Base-by-base conservation (phyloP, 257 asterid species). In the Lithospermum erythrorhizon region DNA sequence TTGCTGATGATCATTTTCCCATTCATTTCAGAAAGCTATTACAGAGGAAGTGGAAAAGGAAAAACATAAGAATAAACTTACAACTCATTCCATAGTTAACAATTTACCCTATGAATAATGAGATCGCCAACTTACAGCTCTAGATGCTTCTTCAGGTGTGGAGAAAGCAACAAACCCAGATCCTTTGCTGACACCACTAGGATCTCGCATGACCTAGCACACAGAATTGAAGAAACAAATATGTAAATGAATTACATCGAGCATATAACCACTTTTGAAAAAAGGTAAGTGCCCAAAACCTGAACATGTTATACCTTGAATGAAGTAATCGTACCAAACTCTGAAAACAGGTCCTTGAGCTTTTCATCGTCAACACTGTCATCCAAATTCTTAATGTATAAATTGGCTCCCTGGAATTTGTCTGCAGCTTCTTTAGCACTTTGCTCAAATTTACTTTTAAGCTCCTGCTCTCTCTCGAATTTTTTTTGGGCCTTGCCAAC, bases 111-210 rank as follows among this genome's bases (percentile, higher is more conserved):
- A 27, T 0, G n/a, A 18, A 6, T 16, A n/a, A 19, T 21, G 25
- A n/a, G 55, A 6, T 30, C 25, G 27, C n/a, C n/a, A 52, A 65
- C 90, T 71, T 62, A 82, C 89, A 68, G 90, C 90, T 78, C 73
- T 72, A 51, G 79, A 72, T 64, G 90, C 85, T 62, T 83, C 90
- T 54, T 81, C 87, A n/a, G 82, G 73, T 24, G 82, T 61, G 16
- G 87, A 65, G 69, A 83, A 83, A 20, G 90, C 85, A 32, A 81
- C 85, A 72, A 83, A 81, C n/a, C 87, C 90, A 47, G 90, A 81
- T 23, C 90, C 87, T 67, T 82, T 74, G 76, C 87, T 83, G 29
- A 68, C 64, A 24, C 87, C 87, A 67, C 66, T 78, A 17, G 87
- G 81, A 71, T 81, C 87, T 16, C 77, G 74, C 83, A 82, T 82